A percentile compares a stretch with the other conserved stretches of the same genome.
Evolutionary conservation across 805 yeast genomes (phyloP).

Genomic region (Yarrowia sp.): DNA sequence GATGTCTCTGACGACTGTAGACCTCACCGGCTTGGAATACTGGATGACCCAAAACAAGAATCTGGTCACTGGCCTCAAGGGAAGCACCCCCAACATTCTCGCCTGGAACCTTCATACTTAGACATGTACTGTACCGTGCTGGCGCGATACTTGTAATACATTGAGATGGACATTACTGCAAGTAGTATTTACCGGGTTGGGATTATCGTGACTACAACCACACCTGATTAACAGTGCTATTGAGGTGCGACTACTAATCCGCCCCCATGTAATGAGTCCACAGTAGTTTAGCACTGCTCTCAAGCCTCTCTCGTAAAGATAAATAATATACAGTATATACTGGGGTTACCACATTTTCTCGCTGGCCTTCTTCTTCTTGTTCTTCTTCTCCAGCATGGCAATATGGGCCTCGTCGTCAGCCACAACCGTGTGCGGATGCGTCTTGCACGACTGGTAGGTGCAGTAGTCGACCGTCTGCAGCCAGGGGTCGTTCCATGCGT

Average conservation of each 20-base stretch:
- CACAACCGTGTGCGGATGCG: constrained; percentile 81
- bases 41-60: neutral
- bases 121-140: neutral
- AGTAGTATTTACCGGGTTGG: too few relatives aligned
- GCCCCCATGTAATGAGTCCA: too few relatives aligned
- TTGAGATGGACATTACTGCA: too few relatives aligned
- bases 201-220: too few relatives aligned
- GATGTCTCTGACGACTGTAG: constrained; percentile 31
- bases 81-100: neutral
- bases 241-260: too few relatives aligned
- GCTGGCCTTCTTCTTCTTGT: constrained; percentile 52
- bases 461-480: constrained; percentile 64
- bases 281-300: too few relatives aligned
- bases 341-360: constrained; percentile 42
- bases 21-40: neutral
- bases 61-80: neutral
- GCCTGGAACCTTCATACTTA: neutral
- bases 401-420: constrained; percentile 94
- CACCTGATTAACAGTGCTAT: too few relatives aligned
- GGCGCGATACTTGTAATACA: too few relatives aligned
- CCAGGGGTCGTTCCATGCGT: constrained; percentile 60
- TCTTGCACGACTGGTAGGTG: constrained; percentile 41
- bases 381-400: constrained; percentile 82
- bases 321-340: constrained; percentile 19
- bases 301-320: neutral